A percentile compares a stretch with the other conserved stretches of the same genome.
Evolutionary conservation across 495 filamentous ascomycete species (phyloP).

Genomic region (Chaetomium cochliodes): DNA sequence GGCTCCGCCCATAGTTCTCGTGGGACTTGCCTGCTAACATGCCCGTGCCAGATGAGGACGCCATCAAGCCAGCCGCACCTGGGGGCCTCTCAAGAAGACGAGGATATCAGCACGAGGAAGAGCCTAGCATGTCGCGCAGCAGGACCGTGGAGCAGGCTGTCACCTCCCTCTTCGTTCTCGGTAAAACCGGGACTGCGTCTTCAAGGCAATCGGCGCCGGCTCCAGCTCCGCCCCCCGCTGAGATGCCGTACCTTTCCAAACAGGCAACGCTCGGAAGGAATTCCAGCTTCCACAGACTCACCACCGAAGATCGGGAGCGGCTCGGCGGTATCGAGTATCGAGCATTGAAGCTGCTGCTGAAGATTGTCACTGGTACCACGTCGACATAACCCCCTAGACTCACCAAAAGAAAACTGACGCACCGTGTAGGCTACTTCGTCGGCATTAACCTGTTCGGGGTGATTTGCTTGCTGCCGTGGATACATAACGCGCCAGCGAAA

Average conservation of each 20-base stretch:
- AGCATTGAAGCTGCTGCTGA: constrained; percentile 73
- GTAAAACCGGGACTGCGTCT: not conserved
- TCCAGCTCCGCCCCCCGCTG: constrained; percentile 27
- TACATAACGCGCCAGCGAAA: constrained; percentile 54
- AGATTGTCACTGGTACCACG: constrained; percentile 54
- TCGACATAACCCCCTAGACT: constrained; percentile 2
- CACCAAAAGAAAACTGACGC: constrained; percentile 7
- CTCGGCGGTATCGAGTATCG: constrained; percentile 89
- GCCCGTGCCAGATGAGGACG: not conserved
- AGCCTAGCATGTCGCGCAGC: not conserved
- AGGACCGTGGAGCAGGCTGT: constrained; percentile 7
- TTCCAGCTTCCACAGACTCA: constrained; percentile 79
- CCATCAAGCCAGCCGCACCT: not conserved
- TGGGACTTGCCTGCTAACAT: not conserved
- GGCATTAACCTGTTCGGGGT: constrained; percentile 70
- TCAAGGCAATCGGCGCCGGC: constrained; percentile 30
- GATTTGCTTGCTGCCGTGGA: constrained; percentile 71
- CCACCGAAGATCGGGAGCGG: constrained; percentile 80
- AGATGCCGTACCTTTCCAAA: constrained; percentile 81
- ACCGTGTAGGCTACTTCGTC: constrained; percentile 60
- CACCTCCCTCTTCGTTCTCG: constrained; percentile 13
- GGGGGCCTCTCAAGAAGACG: not conserved
- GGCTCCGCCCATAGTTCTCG: too few relatives aligned
- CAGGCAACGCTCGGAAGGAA: constrained; percentile 83
- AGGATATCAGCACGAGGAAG: not conserved